Evolutionary conservation across 2,329 filamentous ascomycete species (phyloP).

Genomic region (Talaromyces albobiverticillius): DNA sequence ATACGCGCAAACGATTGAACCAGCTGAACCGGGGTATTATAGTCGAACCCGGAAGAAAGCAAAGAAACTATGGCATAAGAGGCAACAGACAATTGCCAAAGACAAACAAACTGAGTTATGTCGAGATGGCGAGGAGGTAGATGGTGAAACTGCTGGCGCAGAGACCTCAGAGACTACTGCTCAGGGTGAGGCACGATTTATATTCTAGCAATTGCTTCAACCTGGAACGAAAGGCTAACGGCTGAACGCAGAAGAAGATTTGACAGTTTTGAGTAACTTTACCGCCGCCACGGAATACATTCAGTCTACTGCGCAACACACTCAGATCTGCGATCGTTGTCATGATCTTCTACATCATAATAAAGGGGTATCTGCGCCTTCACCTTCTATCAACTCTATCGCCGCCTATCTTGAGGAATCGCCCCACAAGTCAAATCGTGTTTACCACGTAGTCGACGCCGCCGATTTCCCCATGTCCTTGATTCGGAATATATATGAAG

Average conservation of each 20-base stretch:
- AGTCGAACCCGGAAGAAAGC: slow-evolving; percentile 48
- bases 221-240: too few species aligned
- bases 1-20: slow-evolving; percentile 55
- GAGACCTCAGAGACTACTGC: neutral
- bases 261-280: slow-evolving; percentile 12
- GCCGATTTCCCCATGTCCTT: slow-evolving; percentile 96
- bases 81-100: slow-evolving; percentile 8
- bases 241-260: neutral
- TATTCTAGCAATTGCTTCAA: too few species aligned
- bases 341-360: slow-evolving; percentile 77
- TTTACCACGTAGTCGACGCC: slow-evolving; percentile 93
- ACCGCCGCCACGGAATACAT: slow-evolving; percentile 21
- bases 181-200: neutral
- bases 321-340: slow-evolving; percentile 74
- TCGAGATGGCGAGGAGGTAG: neutral
- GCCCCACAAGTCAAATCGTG: slow-evolving; percentile 84
- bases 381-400: slow-evolving; percentile 78
- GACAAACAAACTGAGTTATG: neutral
- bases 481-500: slow-evolving; percentile 68
- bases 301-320: slow-evolving; percentile 19
- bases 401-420: slow-evolving; percentile 83
- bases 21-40: slow-evolving; percentile 58
- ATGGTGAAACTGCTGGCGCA: neutral
- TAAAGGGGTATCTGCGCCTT: slow-evolving; percentile 67
- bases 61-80: slow-evolving; percentile 13